Conservation (phyloP, 2,329 filamentous ascomycete species). For the Sphaerulina populicola region DNA sequence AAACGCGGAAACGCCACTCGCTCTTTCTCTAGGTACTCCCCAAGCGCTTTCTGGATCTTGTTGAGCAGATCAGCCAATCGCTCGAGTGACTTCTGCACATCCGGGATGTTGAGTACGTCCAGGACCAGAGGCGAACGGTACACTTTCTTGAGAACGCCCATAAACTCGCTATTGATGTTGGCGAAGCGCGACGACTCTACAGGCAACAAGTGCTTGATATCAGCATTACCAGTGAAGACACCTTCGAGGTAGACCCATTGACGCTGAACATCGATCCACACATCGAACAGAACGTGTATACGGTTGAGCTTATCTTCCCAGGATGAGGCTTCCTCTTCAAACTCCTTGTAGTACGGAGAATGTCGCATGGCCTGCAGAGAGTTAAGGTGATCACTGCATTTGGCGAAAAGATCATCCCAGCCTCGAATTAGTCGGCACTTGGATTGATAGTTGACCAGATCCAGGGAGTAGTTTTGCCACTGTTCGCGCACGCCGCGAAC, state of each 20-base stretch:
- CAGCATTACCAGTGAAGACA: constrained; percentile 95
- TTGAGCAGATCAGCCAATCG: constrained; percentile 92
- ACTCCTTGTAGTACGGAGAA: constrained; percentile 98
- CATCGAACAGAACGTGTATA: constrained; percentile 94
- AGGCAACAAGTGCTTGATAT: constrained; percentile 95
- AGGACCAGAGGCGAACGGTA: constrained; percentile 93
- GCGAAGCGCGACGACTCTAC: constrained; percentile 95
- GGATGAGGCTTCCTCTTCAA: constrained; percentile 89
- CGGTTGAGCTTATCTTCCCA: constrained; percentile 99
- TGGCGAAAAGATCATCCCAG: constrained; percentile 96
- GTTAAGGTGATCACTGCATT: constrained; percentile 96
- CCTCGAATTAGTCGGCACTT: constrained; percentile 95
- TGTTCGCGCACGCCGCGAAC: constrained; percentile 91
- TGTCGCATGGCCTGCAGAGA: constrained; percentile 98
- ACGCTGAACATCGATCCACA: constrained; percentile 99
- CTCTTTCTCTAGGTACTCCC: constrained; percentile 96
- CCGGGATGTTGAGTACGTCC: constrained; percentile 90
- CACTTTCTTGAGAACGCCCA: constrained; percentile 99
- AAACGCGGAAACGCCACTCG: constrained; percentile 95
- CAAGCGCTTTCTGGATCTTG: constrained; percentile 98
- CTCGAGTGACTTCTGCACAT: constrained; percentile 91
- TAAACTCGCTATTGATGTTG: constrained; percentile 98
- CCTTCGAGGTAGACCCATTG: constrained; percentile 99
- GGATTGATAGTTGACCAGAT: constrained; percentile 94
- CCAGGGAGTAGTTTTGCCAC: constrained; percentile 90